These are phyloP conservation scores for Sporisorium scitamineum DNA, from an alignment of 1,284 basidiomycete genomes.

Conservation along the genomic window DNA sequence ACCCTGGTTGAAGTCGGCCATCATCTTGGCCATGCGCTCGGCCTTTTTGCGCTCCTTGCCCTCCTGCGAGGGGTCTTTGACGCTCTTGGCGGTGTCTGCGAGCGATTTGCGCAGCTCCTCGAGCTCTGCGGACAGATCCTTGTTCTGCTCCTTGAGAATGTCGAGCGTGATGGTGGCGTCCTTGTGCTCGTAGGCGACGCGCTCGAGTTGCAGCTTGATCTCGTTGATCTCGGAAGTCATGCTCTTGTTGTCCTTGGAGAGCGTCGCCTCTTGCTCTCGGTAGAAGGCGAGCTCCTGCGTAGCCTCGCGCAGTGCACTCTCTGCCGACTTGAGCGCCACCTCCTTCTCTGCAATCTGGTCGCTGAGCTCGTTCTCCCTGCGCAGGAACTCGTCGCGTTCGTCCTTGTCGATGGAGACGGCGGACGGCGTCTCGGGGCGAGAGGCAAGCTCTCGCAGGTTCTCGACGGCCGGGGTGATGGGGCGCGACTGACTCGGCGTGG, in stretches of 20 bases:
- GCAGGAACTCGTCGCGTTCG: constrained; percentile 95
- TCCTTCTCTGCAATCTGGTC: constrained; percentile 89
- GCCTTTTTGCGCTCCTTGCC: constrained; percentile 99
- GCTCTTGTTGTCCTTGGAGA: constrained; percentile 60
- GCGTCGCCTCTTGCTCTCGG: constrained; percentile 78
- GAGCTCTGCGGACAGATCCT: constrained; percentile 86
- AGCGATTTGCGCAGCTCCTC: constrained; percentile 78
- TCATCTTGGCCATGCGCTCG: constrained; percentile 99
- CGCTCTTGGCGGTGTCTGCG: constrained; percentile 44
- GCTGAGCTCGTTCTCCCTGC: constrained; percentile 94
- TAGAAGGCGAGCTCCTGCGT: constrained; percentile 86
- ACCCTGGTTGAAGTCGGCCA: constrained; percentile 89
- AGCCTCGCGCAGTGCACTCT: constrained; percentile 70
- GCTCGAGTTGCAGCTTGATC: constrained; percentile 87
- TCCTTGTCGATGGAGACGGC: constrained; percentile 90
- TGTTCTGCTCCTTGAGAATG: constrained; percentile 93
- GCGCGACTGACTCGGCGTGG: constrained; percentile 55
- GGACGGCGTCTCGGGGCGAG: constrained; percentile 74
- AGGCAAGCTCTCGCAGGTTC: constrained; percentile 76
- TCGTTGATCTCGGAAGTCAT: constrained; percentile 80
- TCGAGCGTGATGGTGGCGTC: constrained; percentile 95
- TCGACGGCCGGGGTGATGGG: constrained; percentile 84
- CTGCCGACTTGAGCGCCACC: constrained; percentile 59
- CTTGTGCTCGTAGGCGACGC: constrained; percentile 94
- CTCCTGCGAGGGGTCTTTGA: constrained; percentile 76